phyloP scores from a whole-genome alignment of 2,329 filamentous ascomycete genomes.

The Bipolaris victoriae region DNA sequence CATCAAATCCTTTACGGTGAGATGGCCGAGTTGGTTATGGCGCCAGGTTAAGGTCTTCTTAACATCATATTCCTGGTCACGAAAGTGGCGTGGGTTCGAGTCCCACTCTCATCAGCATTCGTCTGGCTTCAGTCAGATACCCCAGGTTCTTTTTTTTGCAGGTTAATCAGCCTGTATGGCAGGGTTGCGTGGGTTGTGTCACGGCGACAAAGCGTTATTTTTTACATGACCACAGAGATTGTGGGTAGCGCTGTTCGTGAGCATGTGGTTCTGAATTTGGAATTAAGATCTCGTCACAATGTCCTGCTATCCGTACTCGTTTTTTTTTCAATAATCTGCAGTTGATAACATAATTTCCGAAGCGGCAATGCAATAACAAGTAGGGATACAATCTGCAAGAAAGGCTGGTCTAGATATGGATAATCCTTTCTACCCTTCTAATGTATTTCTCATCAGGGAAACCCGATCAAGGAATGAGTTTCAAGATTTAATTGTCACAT shows the following conservation, averaged over 20 bases:
- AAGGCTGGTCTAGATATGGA: no score
- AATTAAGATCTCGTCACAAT: no score
- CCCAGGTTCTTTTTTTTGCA: constrained; percentile 30
- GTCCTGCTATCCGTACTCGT: no score
- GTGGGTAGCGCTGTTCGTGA: no score
- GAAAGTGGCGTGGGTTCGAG: constrained; percentile 44
- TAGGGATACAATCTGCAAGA: no score
- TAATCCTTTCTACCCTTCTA: not conserved
- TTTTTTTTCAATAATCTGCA: no score
- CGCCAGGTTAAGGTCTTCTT: constrained; percentile 47
- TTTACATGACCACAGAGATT: no score
- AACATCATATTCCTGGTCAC: constrained; percentile 47
- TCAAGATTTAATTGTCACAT: not conserved
- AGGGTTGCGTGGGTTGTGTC: not conserved
- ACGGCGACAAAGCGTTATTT: no score
- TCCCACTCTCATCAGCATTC: constrained; percentile 49
- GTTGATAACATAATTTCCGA: no score
- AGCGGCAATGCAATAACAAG: no score
- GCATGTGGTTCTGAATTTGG: no score
- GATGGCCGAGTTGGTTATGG: constrained; percentile 48
- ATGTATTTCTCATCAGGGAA: not conserved
- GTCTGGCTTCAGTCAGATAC: constrained; percentile 24
- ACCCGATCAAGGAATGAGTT: not conserved
- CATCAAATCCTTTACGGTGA: constrained; percentile 23
- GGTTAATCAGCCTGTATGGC: not conserved